Conservation (phyloP, 352 stramenopile species). For the Globisporangium solare region DNA sequence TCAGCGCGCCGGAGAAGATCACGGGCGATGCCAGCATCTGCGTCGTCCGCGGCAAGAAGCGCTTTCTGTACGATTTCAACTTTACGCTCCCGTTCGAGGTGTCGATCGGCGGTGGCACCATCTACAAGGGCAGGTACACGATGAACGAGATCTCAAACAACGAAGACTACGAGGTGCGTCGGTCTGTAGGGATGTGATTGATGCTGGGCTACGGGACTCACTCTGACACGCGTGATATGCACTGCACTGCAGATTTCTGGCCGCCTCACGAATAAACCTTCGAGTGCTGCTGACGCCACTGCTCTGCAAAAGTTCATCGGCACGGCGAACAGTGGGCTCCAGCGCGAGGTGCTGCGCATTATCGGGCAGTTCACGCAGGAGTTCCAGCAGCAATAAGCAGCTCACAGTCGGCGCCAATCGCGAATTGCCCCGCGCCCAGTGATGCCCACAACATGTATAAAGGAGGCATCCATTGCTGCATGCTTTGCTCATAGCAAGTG, state of each 20-base stretch:
- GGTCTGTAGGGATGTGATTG: background rate
- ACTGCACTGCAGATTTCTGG: slow-evolving; percentile 43
- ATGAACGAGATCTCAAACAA: slow-evolving; percentile 88
- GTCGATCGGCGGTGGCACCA: slow-evolving; percentile 33
- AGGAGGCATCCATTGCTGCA: too few relatives aligned
- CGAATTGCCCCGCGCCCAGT: too few relatives aligned
- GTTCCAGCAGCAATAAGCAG: slow-evolving; percentile 63
- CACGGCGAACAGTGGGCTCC: slow-evolving; percentile 37
- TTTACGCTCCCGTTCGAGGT: slow-evolving; percentile 77
- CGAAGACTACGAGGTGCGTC: slow-evolving; percentile 74
- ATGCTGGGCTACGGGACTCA: background rate
- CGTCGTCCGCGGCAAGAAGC: slow-evolving; percentile 85
- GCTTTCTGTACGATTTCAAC: slow-evolving; percentile 85
- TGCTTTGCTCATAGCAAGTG: too few relatives aligned
- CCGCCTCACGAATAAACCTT: slow-evolving; percentile 48
- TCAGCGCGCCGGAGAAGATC: slow-evolving; percentile 69
- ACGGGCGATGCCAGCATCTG: slow-evolving; percentile 85
- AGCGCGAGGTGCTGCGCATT: slow-evolving; percentile 63
- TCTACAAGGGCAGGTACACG: slow-evolving; percentile 60
- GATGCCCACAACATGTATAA: too few relatives aligned
- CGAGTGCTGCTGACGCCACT: slow-evolving; percentile 29
- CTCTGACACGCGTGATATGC: background rate
- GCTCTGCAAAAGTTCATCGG: slow-evolving; percentile 51
- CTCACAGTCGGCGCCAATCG: too few relatives aligned
- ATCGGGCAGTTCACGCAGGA: slow-evolving; percentile 52